Evolutionary conservation across 148 eudicot species (phyloP), one percentile per base, ranked within the genome.

Genomic region (Persicaria tinctoria): DNA sequence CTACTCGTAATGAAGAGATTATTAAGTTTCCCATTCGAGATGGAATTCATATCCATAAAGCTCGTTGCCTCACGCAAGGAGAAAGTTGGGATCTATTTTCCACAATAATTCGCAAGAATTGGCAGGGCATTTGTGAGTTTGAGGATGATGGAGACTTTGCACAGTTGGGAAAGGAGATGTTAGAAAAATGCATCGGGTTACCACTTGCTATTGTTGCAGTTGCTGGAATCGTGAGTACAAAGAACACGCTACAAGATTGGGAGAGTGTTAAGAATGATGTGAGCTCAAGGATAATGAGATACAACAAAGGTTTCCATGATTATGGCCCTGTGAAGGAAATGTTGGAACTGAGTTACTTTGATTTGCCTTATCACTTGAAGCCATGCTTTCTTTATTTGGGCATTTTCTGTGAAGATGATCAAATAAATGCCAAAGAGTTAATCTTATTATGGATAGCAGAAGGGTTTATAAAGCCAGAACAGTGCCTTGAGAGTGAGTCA

Each of bases 321-420:
- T 74, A 51, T 56, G 63, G 76, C 11, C 27, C 46, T 3, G 76
- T 74, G 46, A 45, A 54, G 46, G 76, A 74, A 10, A 53, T 74
- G 48, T 74, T 74, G 66, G 74, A 50, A 18, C 23, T 74, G 10
- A 74, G 76, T 41, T 74, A 74, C 68, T 74, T 45, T 55, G 76
- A 74, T 53, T 44, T 74, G 23, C 76, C 76, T 14, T 55, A 4
- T 56, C 5, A 55, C 17, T 74, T 74, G 63, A 74, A 56, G 63
- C 49, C 64, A 16, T 74, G 76, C 23, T 74, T 74, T 44, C 76
- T 74, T 4, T 51, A 53, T n/a, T 56, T 74, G 20, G 76, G 63
- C 16, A 55, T 51, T 32, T 74, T 53, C 27, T 41, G 9, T 9
- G 50, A 74, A 74, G 76, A 56, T 55, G n/a, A 16, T 13, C 8